Evolutionary conservation across 257 asterid species (phyloP), one percentile per base, ranked within the genome.

Genomic region (Capsicum rhomboideum): DNA sequence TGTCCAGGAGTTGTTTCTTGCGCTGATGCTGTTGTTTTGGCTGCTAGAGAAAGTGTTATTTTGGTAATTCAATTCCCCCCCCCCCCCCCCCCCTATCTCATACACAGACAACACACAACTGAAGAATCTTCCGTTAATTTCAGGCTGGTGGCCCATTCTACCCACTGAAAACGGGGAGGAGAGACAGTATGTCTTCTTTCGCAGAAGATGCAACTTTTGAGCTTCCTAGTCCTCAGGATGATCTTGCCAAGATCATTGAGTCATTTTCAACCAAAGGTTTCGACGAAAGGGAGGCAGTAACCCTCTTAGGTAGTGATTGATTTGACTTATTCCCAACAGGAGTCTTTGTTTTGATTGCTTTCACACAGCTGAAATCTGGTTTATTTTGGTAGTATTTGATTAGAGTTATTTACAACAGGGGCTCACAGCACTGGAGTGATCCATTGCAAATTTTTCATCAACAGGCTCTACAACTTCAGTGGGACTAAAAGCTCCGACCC

Each of bases 81-180:
- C 34, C 50, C 50, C 50, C 50, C 12, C 11, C 11, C 21, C 10
- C 18, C 4, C 7, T 66, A 21, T 16, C 13, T 13, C 21, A 14
- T 54, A 9, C 37, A 63, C 55, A 29, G 49, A 18, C 55, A 7
- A 58, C 53, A 26, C 18, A 56, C 23, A 42, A 37, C 54, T 40
- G 55, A 50, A 49, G 50, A 83, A 59, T 34, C 26, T 4, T 75
- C 29, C 83, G 82, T 84, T 59, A 80, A 85, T 87, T 90, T 78
- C 92, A 95, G 99, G 91, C 89, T 58, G 97, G 97, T 26, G 98
- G 99, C 34, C 97, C 97, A 2, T 95, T 90, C 92, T 94, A 92
- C 85, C 98, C 97, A 17, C 85, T 93, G 83, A 79, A 58, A 71
- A 95, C 97, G 1, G 99, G 98, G 26, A 87, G 98, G 85, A 86